Evolutionary conservation across 352 stramenopile species (phyloP).

Genomic region (Phytophthora meadii): DNA sequence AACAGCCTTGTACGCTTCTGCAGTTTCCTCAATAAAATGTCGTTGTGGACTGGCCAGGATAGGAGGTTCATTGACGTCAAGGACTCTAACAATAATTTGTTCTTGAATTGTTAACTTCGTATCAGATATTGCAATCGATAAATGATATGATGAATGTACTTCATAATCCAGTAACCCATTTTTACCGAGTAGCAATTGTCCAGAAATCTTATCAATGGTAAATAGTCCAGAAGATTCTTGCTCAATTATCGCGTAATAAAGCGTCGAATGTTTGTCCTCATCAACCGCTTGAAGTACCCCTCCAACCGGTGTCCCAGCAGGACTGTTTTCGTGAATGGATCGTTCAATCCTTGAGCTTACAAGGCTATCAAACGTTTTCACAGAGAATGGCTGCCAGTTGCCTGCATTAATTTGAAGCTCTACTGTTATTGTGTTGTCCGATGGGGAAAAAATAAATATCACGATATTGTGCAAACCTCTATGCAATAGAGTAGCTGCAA

Average conservation of each 20-base stretch:
- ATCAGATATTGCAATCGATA: slow-evolving; percentile 25
- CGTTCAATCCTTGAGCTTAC: slow-evolving; percentile 4
- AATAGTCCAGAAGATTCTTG: slow-evolving; percentile 25
- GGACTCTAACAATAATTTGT: slow-evolving; percentile 19
- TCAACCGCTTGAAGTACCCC: slow-evolving; percentile 25
- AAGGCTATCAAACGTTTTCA: slow-evolving; percentile 10
- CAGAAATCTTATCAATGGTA: slow-evolving; percentile 14
- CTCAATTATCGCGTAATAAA: slow-evolving; percentile 22
- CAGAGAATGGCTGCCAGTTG: slow-evolving; percentile 21
- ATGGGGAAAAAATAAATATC: slow-evolving; percentile 22
- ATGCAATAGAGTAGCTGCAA: slow-evolving; percentile 8
- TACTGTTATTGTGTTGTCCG: slow-evolving; percentile 13
- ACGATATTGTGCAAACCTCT: slow-evolving; percentile 21
- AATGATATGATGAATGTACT: slow-evolving; percentile 7
- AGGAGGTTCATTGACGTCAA: slow-evolving; percentile 35
- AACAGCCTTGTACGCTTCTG: slow-evolving; percentile 13
- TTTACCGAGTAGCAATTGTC: slow-evolving; percentile 16
- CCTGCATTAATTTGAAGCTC: slow-evolving; percentile 16
- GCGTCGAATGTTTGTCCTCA: slow-evolving; percentile 18
- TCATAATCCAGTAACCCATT: slow-evolving; percentile 27
- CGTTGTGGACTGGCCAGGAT: slow-evolving; percentile 24
- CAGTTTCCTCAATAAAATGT: slow-evolving; percentile 28
- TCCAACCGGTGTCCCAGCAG: slow-evolving; percentile 12
- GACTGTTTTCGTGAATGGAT: slow-evolving; percentile 32
- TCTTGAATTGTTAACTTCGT: slow-evolving; percentile 7